Evolutionary conservation across 257 asterid species (phyloP).

Genomic region (Gynochthodes officinalis): DNA sequence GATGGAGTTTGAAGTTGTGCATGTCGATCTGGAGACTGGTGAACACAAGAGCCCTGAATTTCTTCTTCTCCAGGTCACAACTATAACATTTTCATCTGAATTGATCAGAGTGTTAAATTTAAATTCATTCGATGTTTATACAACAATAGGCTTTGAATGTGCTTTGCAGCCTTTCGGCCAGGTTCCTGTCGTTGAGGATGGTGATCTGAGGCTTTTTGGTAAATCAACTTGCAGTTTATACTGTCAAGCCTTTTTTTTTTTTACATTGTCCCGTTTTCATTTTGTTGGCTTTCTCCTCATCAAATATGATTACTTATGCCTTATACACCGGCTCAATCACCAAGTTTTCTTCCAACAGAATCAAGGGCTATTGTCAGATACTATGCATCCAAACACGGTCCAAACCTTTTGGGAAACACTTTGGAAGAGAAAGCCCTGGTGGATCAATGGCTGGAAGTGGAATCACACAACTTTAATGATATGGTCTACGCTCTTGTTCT

Average conservation of each 20-base stretch:
- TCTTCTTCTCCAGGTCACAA: slow-evolving; percentile 49
- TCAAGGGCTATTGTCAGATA: slow-evolving; percentile 84
- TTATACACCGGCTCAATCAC: no score
- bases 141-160: background rate
- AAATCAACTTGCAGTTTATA: slow-evolving; percentile 20
- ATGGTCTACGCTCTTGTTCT: slow-evolving; percentile 56
- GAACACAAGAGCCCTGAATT: slow-evolving; percentile 56
- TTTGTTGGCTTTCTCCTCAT: no score
- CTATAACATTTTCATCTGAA: no score
- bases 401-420: slow-evolving; percentile 55
- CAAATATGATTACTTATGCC: no score
- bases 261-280: no score
- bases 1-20: slow-evolving; percentile 48
- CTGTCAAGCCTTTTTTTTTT: no score
- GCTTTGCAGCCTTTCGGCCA: slow-evolving; percentile 85
- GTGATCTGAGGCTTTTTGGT: slow-evolving; percentile 84
- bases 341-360: slow-evolving; percentile 32
- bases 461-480: slow-evolving; percentile 73
- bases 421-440: slow-evolving; percentile 72
- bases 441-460: slow-evolving; percentile 92
- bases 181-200: slow-evolving; percentile 79
- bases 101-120: no score
- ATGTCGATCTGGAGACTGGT: slow-evolving; percentile 47
- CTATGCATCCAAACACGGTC: slow-evolving; percentile 65
- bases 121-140: no score